These are phyloP conservation scores for Saccharomycopsis babjevae DNA, from an alignment of 805 yeast genomes.

Conservation along the genomic window DNA sequence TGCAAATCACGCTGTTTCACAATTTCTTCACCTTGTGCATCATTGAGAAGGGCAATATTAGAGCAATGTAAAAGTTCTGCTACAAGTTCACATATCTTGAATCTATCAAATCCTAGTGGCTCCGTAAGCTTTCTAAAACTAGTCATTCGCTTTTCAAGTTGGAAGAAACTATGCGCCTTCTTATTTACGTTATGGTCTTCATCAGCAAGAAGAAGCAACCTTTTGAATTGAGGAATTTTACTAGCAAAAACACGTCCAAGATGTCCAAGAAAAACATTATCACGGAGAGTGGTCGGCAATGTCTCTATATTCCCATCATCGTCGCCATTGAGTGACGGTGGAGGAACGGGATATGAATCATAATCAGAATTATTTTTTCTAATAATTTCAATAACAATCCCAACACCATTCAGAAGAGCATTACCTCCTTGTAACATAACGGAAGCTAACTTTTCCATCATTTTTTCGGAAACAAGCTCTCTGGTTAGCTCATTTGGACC, in stretches of 20 bases:
- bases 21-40: constrained; percentile 57
- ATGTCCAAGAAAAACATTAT: constrained; percentile 86
- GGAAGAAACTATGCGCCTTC: neutral
- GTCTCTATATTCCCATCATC: constrained; percentile 40
- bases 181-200: constrained; percentile 3
- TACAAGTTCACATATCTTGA: constrained; percentile 81
- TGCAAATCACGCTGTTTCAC: constrained; percentile 60
- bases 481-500: constrained; percentile 95
- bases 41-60: constrained; percentile 88
- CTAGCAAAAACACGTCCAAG: constrained; percentile 70
- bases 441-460: constrained; percentile 55
- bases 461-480: constrained; percentile 69
- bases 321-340: constrained; percentile 37
- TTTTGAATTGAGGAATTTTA: constrained; percentile 52
- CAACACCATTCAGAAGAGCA: constrained; percentile 88
- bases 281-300: constrained; percentile 88
- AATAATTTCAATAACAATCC: constrained; percentile 86
- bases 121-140: constrained; percentile 45
- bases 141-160: constrained; percentile 28
- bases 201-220: constrained; percentile 27
- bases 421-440: constrained; percentile 79
- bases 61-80: constrained; percentile 95
- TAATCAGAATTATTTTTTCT: constrained; percentile 95
- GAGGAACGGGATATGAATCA: constrained; percentile 78
- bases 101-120: constrained; percentile 84